Conservation (phyloP, 2,329 filamentous ascomycete genomes). For the Clonostachys chloroleuca region DNA sequence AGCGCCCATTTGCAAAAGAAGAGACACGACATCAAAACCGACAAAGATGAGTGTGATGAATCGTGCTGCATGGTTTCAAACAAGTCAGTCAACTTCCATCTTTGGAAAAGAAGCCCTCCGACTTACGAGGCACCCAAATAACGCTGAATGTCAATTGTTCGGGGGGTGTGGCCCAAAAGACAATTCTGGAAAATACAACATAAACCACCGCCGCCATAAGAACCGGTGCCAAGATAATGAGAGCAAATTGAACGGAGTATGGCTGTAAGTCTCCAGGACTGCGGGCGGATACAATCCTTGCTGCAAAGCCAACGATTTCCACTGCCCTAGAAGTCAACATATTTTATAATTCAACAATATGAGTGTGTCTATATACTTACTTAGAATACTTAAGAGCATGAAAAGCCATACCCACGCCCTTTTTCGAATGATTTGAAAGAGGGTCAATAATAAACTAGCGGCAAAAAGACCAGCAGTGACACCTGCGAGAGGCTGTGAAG, state of each 20-base stretch:
- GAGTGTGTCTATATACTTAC: background rate
- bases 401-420: background rate
- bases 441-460: too few species aligned
- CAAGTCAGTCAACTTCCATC: too few species aligned
- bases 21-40: slow-evolving; percentile 29
- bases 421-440: background rate
- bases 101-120: too few species aligned
- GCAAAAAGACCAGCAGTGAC: too few species aligned
- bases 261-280: background rate
- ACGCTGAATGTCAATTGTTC: slow-evolving; percentile 9
- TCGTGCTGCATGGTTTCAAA: background rate
- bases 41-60: slow-evolving; percentile 31
- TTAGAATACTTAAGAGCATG: background rate
- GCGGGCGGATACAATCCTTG: background rate
- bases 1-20: slow-evolving; percentile 29
- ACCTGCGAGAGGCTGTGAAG: too few species aligned
- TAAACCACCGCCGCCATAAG: background rate
- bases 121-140: background rate
- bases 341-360: background rate
- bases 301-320: background rate
- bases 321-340: background rate
- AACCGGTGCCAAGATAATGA: slow-evolving; percentile 2
- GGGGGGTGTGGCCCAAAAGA: slow-evolving; percentile 13
- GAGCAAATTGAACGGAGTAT: background rate
- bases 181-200: slow-evolving; percentile 5